Base-by-base conservation (phyloP, 1,139 yeast species). In the Nematodospora anomalae region DNA sequence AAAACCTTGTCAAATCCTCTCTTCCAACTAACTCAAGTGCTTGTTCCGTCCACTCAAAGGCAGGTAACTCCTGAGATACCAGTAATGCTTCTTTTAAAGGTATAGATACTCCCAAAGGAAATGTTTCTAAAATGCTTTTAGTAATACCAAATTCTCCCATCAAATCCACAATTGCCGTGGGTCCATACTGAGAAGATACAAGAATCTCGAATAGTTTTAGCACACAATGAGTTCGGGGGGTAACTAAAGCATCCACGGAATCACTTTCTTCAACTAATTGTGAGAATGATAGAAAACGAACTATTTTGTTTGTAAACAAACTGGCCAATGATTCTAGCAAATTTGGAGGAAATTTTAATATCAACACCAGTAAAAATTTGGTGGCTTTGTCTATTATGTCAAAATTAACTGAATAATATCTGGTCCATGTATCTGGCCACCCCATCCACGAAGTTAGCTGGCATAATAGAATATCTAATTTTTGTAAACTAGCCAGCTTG, bases 381-480 rank as follows among this genome's bases (percentile, higher is more conserved):
- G 51, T 43, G 11, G 51, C 52, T 30, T 41, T 41, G 44, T 65
- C 71, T 7, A 64, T 49, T 2, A 28, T 27, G 2, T 32, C 33
- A 1, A 36, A 26, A 24, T 61, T 64, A 6, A 63, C 47, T 55
- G 58, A 64, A 51, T 87, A 86, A 51, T 80, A 81, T 2, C 58
- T 54, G 12, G 60, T 55, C 96, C 97, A 89, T 0, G 54, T 42
- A 0, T 67, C 74, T 3, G 82, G 76, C 96, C 96, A 88, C 2
- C 84, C 81, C 76, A 83, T 77, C 80, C 88, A 77, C 8, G 62
- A 45, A 0, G 83, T 73, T 5, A 85, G 49, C 45, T 82, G 86
- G 0, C 81, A 66, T n/a, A 90, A 57, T 8, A 89, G 53, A 1
- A 62, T 30, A 0, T 83, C 80, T 11, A 89, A 50, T 26, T 59